Conservation (phyloP, 768 basidiomycete genomes). For the Tulasnella sp. region DNA sequence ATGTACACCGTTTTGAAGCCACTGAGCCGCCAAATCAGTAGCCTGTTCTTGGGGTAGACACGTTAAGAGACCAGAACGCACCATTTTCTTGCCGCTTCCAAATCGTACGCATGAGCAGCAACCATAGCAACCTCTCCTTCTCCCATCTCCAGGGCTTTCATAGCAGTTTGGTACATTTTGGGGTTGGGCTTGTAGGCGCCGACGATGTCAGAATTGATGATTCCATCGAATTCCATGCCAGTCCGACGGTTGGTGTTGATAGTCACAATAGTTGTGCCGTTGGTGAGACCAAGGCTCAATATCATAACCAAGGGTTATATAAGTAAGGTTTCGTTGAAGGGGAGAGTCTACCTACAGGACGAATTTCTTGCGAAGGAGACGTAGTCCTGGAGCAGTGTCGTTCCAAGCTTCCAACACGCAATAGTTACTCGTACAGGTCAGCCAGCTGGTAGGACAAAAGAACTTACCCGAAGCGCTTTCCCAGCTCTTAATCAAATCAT, state of each 20-base stretch:
- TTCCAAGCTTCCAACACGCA: constrained; percentile 3
- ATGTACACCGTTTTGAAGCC: constrained; percentile 22
- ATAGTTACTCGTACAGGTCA: background rate
- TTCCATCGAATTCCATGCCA: constrained; percentile 12
- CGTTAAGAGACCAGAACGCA: background rate
- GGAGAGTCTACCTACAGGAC: background rate
- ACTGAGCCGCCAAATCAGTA: background rate
- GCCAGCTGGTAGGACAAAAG: background rate
- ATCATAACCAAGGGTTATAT: background rate
- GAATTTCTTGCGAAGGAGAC: constrained; percentile 13
- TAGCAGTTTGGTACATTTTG: constrained; percentile 17
- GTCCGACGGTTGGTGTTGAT: constrained; percentile 12
- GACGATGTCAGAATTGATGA: constrained; percentile 19
- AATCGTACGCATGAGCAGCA: constrained; percentile 22
- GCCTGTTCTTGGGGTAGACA: background rate
- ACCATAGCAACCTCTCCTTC: constrained; percentile 20
- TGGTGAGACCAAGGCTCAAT: constrained; percentile 19
- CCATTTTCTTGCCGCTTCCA: constrained; percentile 21
- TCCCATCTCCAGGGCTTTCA: background rate
- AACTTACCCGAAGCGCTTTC: constrained; percentile 3
- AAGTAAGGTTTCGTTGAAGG: background rate
- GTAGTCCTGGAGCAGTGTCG: constrained; percentile 18
- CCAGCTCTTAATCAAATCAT: constrained; percentile 21
- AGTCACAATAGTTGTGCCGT: constrained; percentile 8
- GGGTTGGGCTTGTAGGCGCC: constrained; percentile 21